A percentile compares a stretch with the other conserved stretches of the same genome.
phyloP scores from a whole-genome alignment of 2,329 filamentous ascomycete species.

The Epichloe aotearoae region DNA sequence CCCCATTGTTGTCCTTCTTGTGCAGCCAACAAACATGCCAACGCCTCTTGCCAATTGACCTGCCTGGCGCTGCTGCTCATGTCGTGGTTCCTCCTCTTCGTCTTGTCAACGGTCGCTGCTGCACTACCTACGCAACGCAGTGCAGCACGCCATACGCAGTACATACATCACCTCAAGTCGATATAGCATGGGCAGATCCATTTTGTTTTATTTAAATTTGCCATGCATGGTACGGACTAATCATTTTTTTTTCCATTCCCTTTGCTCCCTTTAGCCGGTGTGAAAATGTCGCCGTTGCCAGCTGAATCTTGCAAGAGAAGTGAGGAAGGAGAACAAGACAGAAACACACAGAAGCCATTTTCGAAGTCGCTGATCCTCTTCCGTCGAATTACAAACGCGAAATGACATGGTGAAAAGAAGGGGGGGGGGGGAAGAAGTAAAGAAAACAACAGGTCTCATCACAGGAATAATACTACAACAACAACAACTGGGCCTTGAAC shows the following conservation, averaged over 20 bases:
- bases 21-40: too few species aligned
- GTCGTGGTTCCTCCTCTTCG: too few species aligned
- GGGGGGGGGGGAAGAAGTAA: neutral
- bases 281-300: slow-evolving; percentile 2
- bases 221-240: neutral
- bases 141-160: neutral
- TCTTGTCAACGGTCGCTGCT: neutral
- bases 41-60: too few species aligned
- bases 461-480: neutral
- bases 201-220: neutral
- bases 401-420: neutral
- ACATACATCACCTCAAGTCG: neutral
- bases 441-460: neutral
- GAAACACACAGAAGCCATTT: neutral
- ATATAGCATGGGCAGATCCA: neutral
- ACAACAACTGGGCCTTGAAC: neutral
- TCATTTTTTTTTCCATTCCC: too few species aligned
- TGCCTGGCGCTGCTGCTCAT: too few species aligned
- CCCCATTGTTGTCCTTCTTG: too few species aligned
- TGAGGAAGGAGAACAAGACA: neutral
- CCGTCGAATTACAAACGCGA: neutral
- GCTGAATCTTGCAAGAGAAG: neutral
- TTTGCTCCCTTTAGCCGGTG: neutral
- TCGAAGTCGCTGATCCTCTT: neutral
- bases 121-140: neutral